These are phyloP conservation scores for Neurospora sublineolata DNA, from an alignment of 495 filamentous ascomycete species.

Conservation along the genomic window DNA sequence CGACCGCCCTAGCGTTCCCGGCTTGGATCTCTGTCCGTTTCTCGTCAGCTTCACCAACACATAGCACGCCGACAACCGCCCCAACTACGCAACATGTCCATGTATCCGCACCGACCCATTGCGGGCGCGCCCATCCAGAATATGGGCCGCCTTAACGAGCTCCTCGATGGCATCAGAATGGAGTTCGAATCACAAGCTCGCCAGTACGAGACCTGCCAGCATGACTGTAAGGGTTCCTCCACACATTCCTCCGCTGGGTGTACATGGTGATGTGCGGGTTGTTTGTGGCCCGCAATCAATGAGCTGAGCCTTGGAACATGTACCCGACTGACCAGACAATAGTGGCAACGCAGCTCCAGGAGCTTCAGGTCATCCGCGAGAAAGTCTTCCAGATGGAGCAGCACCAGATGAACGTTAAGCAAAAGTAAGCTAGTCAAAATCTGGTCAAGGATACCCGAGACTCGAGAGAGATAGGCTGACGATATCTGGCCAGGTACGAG, in stretches of 20 bases:
- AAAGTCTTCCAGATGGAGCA: slow-evolving; percentile 88
- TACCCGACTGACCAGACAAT: neutral
- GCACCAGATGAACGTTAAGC: slow-evolving; percentile 71
- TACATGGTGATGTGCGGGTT: neutral
- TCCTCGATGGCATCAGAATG: slow-evolving; percentile 76
- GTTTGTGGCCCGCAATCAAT: neutral
- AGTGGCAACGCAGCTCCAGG: slow-evolving; percentile 81
- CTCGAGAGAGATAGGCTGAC: slow-evolving; percentile 1
- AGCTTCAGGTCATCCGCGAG: slow-evolving; percentile 84
- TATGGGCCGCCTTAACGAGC: slow-evolving; percentile 63
- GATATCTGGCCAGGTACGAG: slow-evolving; percentile 57
- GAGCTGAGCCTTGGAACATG: neutral
- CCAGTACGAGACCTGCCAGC: slow-evolving; percentile 71
- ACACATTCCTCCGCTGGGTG: neutral
- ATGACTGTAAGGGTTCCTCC: slow-evolving; percentile 61
- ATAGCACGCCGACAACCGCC: neutral
- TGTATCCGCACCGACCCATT: slow-evolving; percentile 91
- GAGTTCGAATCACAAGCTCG: slow-evolving; percentile 80
- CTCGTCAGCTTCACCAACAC: neutral
- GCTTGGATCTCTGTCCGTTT: neutral
- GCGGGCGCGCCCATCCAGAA: slow-evolving; percentile 46
- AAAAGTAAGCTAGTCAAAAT: slow-evolving; percentile 52
- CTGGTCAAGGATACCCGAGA: neutral
- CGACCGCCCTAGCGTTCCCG: neutral
- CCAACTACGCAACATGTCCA: slow-evolving; percentile 40